Evolutionary conservation across 2,329 filamentous ascomycete species (phyloP).

Genomic region (Aspergillus brasiliensis): DNA sequence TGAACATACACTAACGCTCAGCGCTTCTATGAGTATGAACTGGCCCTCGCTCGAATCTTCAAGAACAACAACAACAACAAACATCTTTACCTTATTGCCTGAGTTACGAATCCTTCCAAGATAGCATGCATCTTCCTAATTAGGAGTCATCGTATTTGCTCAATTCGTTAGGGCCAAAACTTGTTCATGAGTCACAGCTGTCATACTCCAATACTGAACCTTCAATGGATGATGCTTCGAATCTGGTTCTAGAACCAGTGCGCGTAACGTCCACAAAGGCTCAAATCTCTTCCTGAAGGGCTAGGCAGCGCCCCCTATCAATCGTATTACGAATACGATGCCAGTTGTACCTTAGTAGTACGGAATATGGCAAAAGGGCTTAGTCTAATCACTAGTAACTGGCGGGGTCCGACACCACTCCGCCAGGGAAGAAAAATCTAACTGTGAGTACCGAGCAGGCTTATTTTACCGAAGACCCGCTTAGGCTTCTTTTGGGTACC

Average conservation of each 20-base stretch:
- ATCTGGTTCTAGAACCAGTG: not conserved
- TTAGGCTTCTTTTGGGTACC: not conserved
- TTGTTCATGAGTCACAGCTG: not conserved
- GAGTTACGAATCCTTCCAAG: not conserved
- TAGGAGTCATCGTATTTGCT: not conserved
- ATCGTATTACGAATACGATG: not conserved
- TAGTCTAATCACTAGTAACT: not conserved
- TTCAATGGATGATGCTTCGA: not conserved
- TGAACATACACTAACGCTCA: no score
- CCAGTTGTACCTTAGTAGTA: not conserved
- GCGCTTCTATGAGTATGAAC: no score
- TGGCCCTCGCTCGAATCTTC: not conserved
- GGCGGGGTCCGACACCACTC: slow-evolving; percentile 1
- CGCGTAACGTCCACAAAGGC: not conserved
- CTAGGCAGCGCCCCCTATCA: not conserved
- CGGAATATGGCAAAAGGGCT: not conserved
- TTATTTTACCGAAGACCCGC: slow-evolving; percentile 4
- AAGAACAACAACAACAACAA: not conserved
- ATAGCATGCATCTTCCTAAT: not conserved
- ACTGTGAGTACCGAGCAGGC: not conserved
- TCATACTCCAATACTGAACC: not conserved
- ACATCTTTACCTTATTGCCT: not conserved
- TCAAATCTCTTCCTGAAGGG: not conserved
- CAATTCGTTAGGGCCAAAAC: not conserved
- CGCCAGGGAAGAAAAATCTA: not conserved